These are phyloP conservation scores for Fusarium sp. DNA, from an alignment of 2,329 filamentous ascomycete species.

Conservation along the genomic window DNA sequence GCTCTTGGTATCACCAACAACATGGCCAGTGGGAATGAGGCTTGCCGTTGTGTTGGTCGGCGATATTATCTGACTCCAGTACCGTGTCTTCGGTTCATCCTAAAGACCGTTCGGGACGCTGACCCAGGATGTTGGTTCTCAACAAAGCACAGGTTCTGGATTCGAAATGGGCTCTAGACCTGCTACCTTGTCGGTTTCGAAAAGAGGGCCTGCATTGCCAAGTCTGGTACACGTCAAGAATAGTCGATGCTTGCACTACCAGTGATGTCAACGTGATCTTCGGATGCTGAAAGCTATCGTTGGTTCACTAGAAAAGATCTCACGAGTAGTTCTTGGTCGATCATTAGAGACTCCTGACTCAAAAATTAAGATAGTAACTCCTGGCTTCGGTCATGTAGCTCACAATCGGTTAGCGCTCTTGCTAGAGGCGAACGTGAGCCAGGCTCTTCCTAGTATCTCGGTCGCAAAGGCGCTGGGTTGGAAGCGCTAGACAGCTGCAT, in stretches of 20 bases:
- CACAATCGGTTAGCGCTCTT: conserved; percentile 31
- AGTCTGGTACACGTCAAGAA: conserved; percentile 24
- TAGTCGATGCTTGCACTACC: neutral
- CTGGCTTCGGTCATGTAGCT: conserved; percentile 25
- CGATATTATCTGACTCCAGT: neutral
- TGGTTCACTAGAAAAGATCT: neutral
- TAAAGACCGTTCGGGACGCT: conserved; percentile 1
- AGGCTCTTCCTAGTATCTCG: conserved; percentile 23
- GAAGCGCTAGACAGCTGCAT: conserved; percentile 9
- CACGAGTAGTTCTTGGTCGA: conserved; percentile 6
- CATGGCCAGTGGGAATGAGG: conserved; percentile 1
- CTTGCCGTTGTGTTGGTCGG: conserved; percentile 6
- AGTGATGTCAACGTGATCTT: conserved; percentile 1
- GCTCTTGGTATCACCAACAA: neutral
- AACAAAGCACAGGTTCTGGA: conserved; percentile 8
- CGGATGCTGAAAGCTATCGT: too few species aligned
- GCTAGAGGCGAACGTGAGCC: conserved; percentile 13
- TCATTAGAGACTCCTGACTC: conserved; percentile 27
- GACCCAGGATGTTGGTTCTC: conserved; percentile 20
- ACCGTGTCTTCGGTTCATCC: conserved; percentile 10
- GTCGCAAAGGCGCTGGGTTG: conserved; percentile 18
- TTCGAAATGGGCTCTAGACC: conserved; percentile 15
- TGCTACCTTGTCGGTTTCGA: neutral
- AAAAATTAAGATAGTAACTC: conserved; percentile 15
- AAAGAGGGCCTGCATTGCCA: conserved; percentile 21